Evolutionary conservation across 352 stramenopile genomes (phyloP), one percentile per base, ranked within the genome.

Genomic region (Phytophthora pisi): DNA sequence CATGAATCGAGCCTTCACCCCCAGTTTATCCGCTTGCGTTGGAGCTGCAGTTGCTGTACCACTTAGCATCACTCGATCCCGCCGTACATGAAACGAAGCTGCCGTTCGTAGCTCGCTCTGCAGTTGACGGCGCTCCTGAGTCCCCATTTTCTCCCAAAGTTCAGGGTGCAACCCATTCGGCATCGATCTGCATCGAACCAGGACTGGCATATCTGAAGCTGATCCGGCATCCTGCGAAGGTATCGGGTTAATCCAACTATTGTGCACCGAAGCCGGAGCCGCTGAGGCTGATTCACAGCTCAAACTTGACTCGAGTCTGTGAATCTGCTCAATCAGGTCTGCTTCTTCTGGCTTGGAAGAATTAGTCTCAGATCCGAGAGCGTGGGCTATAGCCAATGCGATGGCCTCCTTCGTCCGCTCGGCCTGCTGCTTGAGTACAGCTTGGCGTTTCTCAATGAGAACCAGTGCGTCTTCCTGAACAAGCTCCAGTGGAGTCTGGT

Each of bases 1-100:
- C 46, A 87, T 66, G 24, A 82, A 87, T 2, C 70, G 51, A 10
- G 76, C 78, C 49, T 87, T 87, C 28, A 79, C 68, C 38, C 76
- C 78, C 3, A 87, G 64, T 23, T 72, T 65, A 49, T 87, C 78
- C 1, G 76, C 76, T 59, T 18, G 56, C 1, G 74, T 66, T 8
- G 74, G 73, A 46, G 52, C 20, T 50, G 43, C 8, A 28, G 43
- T 16, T 7, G 9, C 31, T 18, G 11, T 34, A 51, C 6, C 28
- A 26, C n/a, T n/a, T 0, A 65, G 2, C 15, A 51, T 36, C 20
- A 86, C 46, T 16, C 78, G 75, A 30, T 72, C 70, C 20, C 51
- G 67, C n/a, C 68, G 62, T n/a, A 84, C 78, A 23, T 66, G 73
- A 49, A 77, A 77, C 0, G 73, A 84, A 30, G 49, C 51, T 13